Base-by-base conservation (phyloP, 1,139 yeast species). In the Pichia sp. region DNA sequence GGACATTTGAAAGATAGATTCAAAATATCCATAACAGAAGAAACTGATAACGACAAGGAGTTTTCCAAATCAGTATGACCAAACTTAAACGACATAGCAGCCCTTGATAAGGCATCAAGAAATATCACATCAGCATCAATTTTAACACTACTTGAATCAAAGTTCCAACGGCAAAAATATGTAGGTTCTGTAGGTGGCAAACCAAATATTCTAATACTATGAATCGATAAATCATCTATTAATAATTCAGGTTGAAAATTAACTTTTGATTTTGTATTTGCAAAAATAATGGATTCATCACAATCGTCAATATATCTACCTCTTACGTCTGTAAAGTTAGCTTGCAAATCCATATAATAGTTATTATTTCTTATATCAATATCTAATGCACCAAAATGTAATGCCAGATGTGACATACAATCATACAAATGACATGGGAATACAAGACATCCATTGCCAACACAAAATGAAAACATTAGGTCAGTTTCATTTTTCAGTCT, bases 171-270 rank as follows among this genome's bases (percentile, higher is more conserved):
- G 56, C 96, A 88, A 50, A 76, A 78, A 56, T 86, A 91, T 0
- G 96, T 86, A 1, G 91, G 85, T 57, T 86, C 95, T 3, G 72
- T 68, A 0, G 96, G 96, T 0, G 96, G 96, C 1, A 87, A 60
- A 0, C 98, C 97, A 68, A 88, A 87, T 79, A 88, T 77, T 55
- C 97, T 71, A 58, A 89, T 95, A 1, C 95, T 91, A 60, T 84
- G 95, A 14, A 85, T 70, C 5, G 71, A 57, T 20, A 88, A 57
- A 0, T 88, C 87, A 52, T 80, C 84, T 37, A 85, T 70, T 11
- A 65, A 60, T 13, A 85, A 51, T 27, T 76, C 75, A 3, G 76
- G 68, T 3, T 53, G 50, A 33, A 53, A 53, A 2, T 35, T 31
- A 4, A 44, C 43, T 8, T 44, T 44, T 1, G 36, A 25, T 25